Percentiles rank a stretch among this genome's conserved stretches.
phyloP scores from a whole-genome alignment of 208 protist genomes.

The Trichomonas gallinae region DNA sequence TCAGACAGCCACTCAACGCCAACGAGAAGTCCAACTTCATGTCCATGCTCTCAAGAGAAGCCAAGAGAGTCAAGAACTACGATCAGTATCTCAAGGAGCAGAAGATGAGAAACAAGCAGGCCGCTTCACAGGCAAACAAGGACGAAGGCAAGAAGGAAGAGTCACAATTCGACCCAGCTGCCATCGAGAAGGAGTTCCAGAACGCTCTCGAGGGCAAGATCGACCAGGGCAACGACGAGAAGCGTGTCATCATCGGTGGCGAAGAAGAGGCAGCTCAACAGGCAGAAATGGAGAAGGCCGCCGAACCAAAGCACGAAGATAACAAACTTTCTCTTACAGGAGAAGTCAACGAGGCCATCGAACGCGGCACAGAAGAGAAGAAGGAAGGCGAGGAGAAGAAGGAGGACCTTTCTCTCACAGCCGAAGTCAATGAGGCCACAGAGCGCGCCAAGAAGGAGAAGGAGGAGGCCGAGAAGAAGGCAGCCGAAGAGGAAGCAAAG shows the following conservation, averaged over 20 bases:
- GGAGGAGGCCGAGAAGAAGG: not conserved
- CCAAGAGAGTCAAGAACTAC: conserved; percentile 19
- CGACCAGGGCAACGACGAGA: not conserved
- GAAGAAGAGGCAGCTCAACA: not conserved
- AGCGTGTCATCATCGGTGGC: not conserved
- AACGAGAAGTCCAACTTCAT: not conserved
- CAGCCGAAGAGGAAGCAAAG: not conserved
- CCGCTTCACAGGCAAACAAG: not conserved
- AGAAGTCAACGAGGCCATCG: not conserved
- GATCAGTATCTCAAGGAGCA: conserved; percentile 14
- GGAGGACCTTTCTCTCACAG: not conserved
- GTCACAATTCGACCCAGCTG: not conserved
- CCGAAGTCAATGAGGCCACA: not conserved
- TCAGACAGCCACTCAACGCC: not conserved
- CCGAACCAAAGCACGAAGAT: not conserved
- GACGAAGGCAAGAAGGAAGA: conserved; percentile 2
- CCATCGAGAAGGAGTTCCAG: not conserved
- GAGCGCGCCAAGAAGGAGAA: not conserved
- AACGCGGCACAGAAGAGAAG: not conserved
- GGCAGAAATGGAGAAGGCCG: not conserved
- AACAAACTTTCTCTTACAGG: not conserved
- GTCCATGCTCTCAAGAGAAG: not conserved
- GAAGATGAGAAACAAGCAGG: conserved; percentile 18
- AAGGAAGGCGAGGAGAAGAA: not conserved
- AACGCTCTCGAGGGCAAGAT: not conserved